Evolutionary conservation across 805 yeast species (phyloP).

Genomic region (Zygoascus bituminiphila): DNA sequence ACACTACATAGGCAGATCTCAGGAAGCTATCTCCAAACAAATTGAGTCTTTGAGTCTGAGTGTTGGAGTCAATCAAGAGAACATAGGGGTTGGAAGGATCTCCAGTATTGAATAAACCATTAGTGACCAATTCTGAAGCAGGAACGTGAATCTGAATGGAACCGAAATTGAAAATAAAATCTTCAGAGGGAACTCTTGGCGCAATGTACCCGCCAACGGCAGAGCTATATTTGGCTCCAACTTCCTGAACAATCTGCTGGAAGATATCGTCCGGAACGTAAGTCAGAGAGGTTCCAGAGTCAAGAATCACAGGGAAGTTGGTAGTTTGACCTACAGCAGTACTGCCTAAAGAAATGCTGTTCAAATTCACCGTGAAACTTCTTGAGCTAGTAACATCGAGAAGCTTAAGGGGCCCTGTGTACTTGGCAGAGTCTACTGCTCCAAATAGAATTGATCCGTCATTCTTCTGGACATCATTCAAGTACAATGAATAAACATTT

Average conservation of each 20-base stretch:
- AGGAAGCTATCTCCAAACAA: constrained; percentile 60
- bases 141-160: neutral
- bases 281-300: constrained; percentile 48
- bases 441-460: constrained; percentile 35
- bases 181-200: neutral
- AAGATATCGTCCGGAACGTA: constrained; percentile 35
- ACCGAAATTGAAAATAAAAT: neutral
- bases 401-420: constrained; percentile 9
- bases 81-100: neutral
- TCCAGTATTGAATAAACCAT: neutral
- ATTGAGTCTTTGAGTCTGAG: neutral
- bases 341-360: neutral
- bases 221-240: neutral
- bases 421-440: constrained; percentile 38
- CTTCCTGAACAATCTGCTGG: neutral
- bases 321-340: neutral
- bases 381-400: neutral
- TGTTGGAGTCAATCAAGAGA: constrained; percentile 4
- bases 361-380: neutral
- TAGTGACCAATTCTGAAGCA: neutral
- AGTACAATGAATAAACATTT: constrained; percentile 52
- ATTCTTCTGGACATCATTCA: constrained; percentile 33
- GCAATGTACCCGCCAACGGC: neutral
- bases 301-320: constrained; percentile 22
- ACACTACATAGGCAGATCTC: constrained; percentile 58